phyloP scores from a whole-genome alignment of 495 filamentous ascomycete genomes.

The Xylaria bambusicola region DNA sequence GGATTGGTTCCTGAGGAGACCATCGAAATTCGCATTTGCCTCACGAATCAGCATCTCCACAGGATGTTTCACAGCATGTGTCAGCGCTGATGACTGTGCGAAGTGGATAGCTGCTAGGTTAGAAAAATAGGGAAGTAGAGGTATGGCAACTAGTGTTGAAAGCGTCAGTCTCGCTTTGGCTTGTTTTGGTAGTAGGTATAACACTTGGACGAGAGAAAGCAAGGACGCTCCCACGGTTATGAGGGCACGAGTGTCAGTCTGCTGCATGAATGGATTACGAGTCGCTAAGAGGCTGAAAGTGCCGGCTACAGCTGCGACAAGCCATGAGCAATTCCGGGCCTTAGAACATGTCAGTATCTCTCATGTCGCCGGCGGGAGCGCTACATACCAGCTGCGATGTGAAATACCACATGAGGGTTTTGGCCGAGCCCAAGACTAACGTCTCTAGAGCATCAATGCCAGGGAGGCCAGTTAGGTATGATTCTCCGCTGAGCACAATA shows the following conservation, averaged over 20 bases:
- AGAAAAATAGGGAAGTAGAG: conserved; percentile 24
- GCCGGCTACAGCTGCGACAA: conserved; percentile 20
- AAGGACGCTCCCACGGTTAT: conserved; percentile 22
- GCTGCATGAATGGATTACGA: conserved; percentile 25
- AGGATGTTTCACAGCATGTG: conserved; percentile 40
- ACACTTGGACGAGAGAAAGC: conserved; percentile 21
- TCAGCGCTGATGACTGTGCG: conserved; percentile 5
- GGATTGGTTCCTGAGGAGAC: conserved; percentile 47
- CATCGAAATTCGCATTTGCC: conserved; percentile 42
- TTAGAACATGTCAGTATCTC: conserved; percentile 15
- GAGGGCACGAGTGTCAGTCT: conserved; percentile 20
- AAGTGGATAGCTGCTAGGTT: conserved; percentile 17
- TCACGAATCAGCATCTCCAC: conserved; percentile 45
- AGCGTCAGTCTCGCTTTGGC: conserved; percentile 17
- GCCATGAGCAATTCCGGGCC: conserved; percentile 27
- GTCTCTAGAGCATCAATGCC: conserved; percentile 3
- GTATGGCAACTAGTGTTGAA: conserved; percentile 22
- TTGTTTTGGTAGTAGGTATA: conserved; percentile 27
- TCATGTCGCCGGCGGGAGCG: not conserved
- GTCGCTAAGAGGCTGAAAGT: conserved; percentile 30
- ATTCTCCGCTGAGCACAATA: conserved; percentile 7
- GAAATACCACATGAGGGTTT: conserved; percentile 35
- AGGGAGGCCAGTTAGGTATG: conserved; percentile 4
- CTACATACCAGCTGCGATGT: conserved; percentile 27
- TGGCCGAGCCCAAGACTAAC: conserved; percentile 19